Conservation (phyloP, 208 protist genomes). For the Acanthamoeba polyphaga region DNA sequence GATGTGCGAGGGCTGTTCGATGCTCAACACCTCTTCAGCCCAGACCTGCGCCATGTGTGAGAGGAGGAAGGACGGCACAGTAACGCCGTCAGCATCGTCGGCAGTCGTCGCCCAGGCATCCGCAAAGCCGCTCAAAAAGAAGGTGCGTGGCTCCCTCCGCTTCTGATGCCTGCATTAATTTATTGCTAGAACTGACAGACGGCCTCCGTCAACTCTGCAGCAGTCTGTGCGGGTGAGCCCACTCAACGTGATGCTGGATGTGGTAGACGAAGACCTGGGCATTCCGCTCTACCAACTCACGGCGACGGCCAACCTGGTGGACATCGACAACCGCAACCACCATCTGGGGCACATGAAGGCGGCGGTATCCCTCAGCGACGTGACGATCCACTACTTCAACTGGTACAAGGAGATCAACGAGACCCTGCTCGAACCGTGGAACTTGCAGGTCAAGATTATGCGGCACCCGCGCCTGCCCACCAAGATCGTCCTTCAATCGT, state of each 20-base stretch:
- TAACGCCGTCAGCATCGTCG: neutral
- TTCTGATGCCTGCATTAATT: neutral
- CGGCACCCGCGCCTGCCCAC: neutral
- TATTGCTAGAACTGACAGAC: too few species aligned
- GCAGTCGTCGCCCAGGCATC: neutral
- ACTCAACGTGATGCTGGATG: neutral
- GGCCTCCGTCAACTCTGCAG: neutral
- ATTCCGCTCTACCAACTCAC: conserved; percentile 12
- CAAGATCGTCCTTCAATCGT: conserved; percentile 8
- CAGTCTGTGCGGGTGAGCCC: neutral
- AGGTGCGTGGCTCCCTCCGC: neutral
- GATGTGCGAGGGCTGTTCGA: neutral
- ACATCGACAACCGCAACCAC: neutral
- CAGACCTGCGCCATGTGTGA: conserved; percentile 1
- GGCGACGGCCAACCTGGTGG: neutral
- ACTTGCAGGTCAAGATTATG: neutral
- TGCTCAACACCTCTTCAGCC: neutral
- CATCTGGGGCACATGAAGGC: neutral
- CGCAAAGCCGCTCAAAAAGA: neutral
- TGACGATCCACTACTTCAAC: conserved; percentile 52
- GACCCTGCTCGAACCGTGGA: neutral
- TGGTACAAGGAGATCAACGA: conserved; percentile 28
- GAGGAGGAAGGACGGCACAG: neutral
- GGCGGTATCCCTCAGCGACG: neutral
- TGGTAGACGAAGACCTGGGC: neutral